phyloP scores from a whole-genome alignment of 106 monocot genomes.

The Acorus gramineus region DNA sequence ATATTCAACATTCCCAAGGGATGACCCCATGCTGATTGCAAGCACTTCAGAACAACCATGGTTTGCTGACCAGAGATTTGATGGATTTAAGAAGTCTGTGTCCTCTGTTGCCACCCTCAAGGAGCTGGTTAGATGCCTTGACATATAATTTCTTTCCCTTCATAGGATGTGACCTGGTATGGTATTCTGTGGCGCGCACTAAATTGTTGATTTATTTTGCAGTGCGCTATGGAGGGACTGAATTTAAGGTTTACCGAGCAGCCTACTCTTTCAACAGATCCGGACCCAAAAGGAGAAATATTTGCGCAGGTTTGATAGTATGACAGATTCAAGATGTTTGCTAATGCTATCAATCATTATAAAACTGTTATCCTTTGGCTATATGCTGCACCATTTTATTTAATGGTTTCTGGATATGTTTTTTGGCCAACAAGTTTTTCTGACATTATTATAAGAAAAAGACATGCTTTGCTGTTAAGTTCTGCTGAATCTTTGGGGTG shows the following conservation, averaged over 20 bases:
- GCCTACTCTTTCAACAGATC: slow-evolving; percentile 25
- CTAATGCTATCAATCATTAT: too few relatives aligned
- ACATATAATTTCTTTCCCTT: not conserved
- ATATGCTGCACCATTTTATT: too few relatives aligned
- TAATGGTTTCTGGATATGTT: too few relatives aligned
- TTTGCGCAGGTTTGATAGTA: slow-evolving; percentile 30
- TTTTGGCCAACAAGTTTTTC: not conserved
- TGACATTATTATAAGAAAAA: too few relatives aligned
- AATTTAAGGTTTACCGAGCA: slow-evolving; percentile 48
- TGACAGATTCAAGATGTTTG: too few relatives aligned
- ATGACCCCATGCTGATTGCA: slow-evolving; percentile 26
- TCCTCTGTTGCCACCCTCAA: slow-evolving; percentile 45
- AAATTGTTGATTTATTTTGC: slow-evolving; percentile 1
- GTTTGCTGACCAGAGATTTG: slow-evolving; percentile 17
- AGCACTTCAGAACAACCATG: slow-evolving; percentile 33
- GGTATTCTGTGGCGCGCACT: too few relatives aligned
- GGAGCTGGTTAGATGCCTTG: slow-evolving; percentile 48
- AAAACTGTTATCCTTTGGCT: too few relatives aligned
- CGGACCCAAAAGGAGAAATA: slow-evolving; percentile 28
- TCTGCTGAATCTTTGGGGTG: not conserved
- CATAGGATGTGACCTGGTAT: too few relatives aligned
- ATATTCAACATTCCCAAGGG: slow-evolving; percentile 25
- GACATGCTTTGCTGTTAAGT: not conserved
- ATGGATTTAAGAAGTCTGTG: slow-evolving; percentile 17
- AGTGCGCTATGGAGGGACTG: slow-evolving; percentile 72